These are phyloP conservation scores for Ulota crispa DNA, from an alignment of 225 moss, liverwort and hornwort species.

Conservation along the genomic window DNA sequence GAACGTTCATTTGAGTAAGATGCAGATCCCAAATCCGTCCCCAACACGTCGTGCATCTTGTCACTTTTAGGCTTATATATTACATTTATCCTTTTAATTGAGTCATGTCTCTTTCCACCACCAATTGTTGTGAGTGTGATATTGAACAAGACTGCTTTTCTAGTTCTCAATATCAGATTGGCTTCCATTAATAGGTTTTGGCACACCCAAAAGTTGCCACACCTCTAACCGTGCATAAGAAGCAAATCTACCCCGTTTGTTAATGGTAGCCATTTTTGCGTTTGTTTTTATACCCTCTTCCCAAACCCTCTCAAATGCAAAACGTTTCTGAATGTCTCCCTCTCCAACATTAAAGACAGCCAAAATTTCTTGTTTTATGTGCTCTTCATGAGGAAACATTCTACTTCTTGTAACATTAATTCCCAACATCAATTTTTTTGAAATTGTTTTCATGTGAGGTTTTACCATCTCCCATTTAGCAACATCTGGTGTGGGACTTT, in stretches of 20 bases:
- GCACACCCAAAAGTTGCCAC: not conserved
- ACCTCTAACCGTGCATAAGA: not conserved
- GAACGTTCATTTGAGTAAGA: not conserved
- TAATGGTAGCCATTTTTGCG: not conserved
- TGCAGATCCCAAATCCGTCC: not conserved
- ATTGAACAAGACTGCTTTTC: not conserved
- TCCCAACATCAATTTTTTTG: not conserved
- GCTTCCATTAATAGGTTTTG: not conserved
- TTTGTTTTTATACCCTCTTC: not conserved
- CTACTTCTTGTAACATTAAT: not conserved
- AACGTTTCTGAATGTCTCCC: not conserved
- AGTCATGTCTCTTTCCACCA: not conserved
- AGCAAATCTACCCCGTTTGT: not conserved
- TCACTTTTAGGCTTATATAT: not conserved
- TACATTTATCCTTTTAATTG: not conserved
- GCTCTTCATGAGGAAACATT: not conserved
- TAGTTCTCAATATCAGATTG: not conserved
- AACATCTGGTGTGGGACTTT: not conserved
- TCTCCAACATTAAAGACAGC: not conserved
- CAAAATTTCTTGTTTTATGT: not conserved
- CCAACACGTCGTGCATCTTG: not conserved
- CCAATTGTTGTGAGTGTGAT: not conserved
- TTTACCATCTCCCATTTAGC: not conserved
- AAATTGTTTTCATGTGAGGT: not conserved
- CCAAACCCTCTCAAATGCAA: not conserved